A percentile compares a stretch with the other conserved stretches of the same genome.
Conservation (phyloP, 768 basidiomycete species). For the Leccinum uliginosum region DNA sequence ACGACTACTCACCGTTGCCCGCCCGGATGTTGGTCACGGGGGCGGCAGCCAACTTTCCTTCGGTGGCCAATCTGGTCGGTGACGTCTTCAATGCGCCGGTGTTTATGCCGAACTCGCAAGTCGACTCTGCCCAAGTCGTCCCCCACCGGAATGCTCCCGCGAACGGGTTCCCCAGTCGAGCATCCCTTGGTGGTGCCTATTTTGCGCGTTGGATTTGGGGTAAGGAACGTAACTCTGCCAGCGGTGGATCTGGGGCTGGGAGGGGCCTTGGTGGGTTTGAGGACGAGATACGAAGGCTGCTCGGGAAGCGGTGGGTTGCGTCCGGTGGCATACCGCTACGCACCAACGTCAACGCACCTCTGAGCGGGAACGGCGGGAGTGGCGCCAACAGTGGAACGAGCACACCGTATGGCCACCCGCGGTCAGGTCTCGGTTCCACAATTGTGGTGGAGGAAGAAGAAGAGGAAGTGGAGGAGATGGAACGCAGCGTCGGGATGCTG, state of each 20-base stretch:
- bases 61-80: conserved; percentile 71
- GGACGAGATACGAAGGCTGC: conserved; percentile 69
- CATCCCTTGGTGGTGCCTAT: conserved; percentile 71
- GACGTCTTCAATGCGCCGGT: conserved; percentile 84
- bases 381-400: conserved; percentile 64
- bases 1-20: conserved; percentile 65
- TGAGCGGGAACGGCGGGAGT: conserved; percentile 34
- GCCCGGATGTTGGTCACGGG: conserved; percentile 66
- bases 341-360: conserved; percentile 51
- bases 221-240: conserved; percentile 42
- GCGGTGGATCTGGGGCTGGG: conserved; percentile 28
- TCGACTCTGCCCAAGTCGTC: conserved; percentile 70
- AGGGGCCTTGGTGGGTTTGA: conserved; percentile 61
- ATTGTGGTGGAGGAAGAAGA: conserved; percentile 73
- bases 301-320: conserved; percentile 71
- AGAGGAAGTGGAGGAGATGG: conserved; percentile 62
- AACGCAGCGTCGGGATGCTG: conserved; percentile 31
- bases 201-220: conserved; percentile 87
- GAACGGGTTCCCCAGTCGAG: conserved; percentile 62
- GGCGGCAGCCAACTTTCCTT: conserved; percentile 81
- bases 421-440: conserved; percentile 49
- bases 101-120: conserved; percentile 67
- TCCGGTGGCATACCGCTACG: conserved; percentile 55
- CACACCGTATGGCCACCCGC: conserved; percentile 57
- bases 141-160: conserved; percentile 73